A percentile compares a stretch with the other conserved stretches of the same genome.
These are phyloP conservation scores for Apiospora sp. DNA, from an alignment of 2,329 filamentous ascomycete genomes.

Conservation along the genomic window DNA sequence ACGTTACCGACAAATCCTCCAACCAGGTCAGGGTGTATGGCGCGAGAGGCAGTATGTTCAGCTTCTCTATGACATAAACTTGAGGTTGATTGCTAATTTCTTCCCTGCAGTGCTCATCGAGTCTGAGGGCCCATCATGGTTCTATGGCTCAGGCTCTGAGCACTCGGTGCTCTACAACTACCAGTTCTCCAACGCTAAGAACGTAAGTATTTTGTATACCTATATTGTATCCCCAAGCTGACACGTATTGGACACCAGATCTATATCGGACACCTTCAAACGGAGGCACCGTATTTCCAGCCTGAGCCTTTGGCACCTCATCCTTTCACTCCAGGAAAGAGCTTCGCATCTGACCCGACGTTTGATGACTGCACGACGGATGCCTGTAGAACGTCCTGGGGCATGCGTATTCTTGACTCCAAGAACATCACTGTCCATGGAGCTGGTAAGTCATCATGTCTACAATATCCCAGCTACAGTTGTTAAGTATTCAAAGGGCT, in stretches of 20 bases:
- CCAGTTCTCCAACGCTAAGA: slow-evolving; percentile 54
- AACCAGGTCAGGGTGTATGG: slow-evolving; percentile 43
- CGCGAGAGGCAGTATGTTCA: slow-evolving; percentile 41
- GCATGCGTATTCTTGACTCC: slow-evolving; percentile 58
- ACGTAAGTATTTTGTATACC: slow-evolving; percentile 39
- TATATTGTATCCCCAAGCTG: neutral
- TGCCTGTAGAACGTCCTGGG: slow-evolving; percentile 53
- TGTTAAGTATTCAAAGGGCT: neutral
- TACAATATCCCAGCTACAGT: neutral
- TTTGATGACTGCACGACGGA: slow-evolving; percentile 8
- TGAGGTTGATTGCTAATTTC: neutral
- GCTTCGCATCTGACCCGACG: neutral
- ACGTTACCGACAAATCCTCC: slow-evolving; percentile 17
- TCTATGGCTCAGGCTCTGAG: slow-evolving; percentile 57
- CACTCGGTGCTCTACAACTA: slow-evolving; percentile 62
- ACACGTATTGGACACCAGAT: neutral
- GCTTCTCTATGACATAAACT: too few relatives aligned
- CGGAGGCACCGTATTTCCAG: slow-evolving; percentile 53
- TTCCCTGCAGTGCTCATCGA: slow-evolving; percentile 41
- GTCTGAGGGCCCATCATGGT: slow-evolving; percentile 41
- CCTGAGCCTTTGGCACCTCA: slow-evolving; percentile 51
- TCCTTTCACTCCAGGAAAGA: slow-evolving; percentile 42
- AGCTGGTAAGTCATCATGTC: neutral
- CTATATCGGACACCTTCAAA: slow-evolving; percentile 51
- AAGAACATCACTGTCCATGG: slow-evolving; percentile 58